Evolutionary conservation across 2,329 filamentous ascomycete genomes (phyloP).

Genomic region (Colletotrichum neosansevieriae): DNA sequence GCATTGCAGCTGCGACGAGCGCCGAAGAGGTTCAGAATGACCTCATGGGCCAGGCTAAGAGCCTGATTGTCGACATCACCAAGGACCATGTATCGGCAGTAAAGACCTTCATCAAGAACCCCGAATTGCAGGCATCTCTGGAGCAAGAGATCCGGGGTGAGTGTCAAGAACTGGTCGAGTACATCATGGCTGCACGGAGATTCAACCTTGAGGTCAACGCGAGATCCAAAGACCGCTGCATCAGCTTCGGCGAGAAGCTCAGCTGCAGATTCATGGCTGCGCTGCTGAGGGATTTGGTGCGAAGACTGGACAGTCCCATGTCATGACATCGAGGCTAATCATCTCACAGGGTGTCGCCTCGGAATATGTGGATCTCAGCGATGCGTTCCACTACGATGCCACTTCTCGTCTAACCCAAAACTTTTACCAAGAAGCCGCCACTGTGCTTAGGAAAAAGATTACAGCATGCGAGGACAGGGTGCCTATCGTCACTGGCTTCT

Average conservation of each 20-base stretch:
- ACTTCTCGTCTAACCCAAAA: constrained; percentile 70
- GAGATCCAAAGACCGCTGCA: constrained; percentile 85
- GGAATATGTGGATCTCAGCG: constrained; percentile 90
- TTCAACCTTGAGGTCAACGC: constrained; percentile 82
- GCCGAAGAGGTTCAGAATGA: constrained; percentile 64
- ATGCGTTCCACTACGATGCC: constrained; percentile 78
- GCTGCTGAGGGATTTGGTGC: constrained; percentile 79
- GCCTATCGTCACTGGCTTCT: constrained; percentile 91
- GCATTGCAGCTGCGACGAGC: constrained; percentile 65
- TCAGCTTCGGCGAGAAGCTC: constrained; percentile 95
- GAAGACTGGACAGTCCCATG: neutral
- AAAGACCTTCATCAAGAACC: constrained; percentile 69
- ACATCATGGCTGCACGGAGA: constrained; percentile 71
- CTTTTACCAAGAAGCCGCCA: constrained; percentile 77
- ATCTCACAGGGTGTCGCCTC: constrained; percentile 76
- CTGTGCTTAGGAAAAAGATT: constrained; percentile 73
- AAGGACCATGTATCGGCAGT: constrained; percentile 84
- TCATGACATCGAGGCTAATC: constrained; percentile 45
- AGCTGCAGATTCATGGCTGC: constrained; percentile 93
- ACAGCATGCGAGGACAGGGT: constrained; percentile 74
- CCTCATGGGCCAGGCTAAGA: constrained; percentile 74
- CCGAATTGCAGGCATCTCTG: constrained; percentile 69
- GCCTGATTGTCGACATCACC: constrained; percentile 84
- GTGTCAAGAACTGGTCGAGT: constrained; percentile 84
- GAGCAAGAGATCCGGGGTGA: constrained; percentile 78